phyloP scores from a whole-genome alignment of 331 rosid genomes.

The Stylosanthes scabra region DNA sequence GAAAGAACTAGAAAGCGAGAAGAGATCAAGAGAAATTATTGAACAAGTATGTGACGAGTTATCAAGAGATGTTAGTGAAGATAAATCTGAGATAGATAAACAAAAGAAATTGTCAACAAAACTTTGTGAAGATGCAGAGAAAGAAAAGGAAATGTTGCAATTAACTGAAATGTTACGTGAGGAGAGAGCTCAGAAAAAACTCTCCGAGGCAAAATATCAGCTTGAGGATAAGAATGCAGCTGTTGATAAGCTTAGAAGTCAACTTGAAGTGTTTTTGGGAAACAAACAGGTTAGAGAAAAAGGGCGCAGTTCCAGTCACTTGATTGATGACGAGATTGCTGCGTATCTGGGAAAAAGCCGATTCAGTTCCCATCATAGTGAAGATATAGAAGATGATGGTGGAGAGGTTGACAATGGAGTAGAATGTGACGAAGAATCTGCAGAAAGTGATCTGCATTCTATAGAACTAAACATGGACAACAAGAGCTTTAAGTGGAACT shows the following conservation, averaged over 20 bases:
- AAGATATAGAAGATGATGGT: slow-evolving; percentile 67
- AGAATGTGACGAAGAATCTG: slow-evolving; percentile 78
- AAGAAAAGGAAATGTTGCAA: slow-evolving; percentile 80
- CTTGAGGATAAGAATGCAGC: slow-evolving; percentile 78
- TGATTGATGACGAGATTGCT: slow-evolving; percentile 66
- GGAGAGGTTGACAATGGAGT: slow-evolving; percentile 84
- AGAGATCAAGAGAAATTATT: slow-evolving; percentile 89
- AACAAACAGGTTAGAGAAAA: slow-evolving; percentile 69
- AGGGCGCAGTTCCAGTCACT: slow-evolving; percentile 59
- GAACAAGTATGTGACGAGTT: slow-evolving; percentile 87
- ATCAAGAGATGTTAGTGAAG: slow-evolving; percentile 70
- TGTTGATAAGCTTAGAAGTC: slow-evolving; percentile 80
- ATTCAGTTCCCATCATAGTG: slow-evolving; percentile 53
- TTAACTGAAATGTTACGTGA: slow-evolving; percentile 62
- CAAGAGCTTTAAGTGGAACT: slow-evolving; percentile 75
- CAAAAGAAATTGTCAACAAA: slow-evolving; percentile 59
- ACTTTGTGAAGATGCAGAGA: slow-evolving; percentile 65
- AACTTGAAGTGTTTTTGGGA: slow-evolving; percentile 87
- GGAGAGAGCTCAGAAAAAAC: slow-evolving; percentile 78
- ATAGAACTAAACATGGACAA: slow-evolving; percentile 91
- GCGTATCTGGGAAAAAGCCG: slow-evolving; percentile 66
- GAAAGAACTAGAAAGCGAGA: slow-evolving; percentile 92
- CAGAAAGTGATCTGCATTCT: slow-evolving; percentile 94
- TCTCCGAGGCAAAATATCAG: slow-evolving; percentile 75
- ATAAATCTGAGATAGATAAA: slow-evolving; percentile 65